A percentile compares a stretch with the other conserved stretches of the same genome.
These are phyloP conservation scores for Suhomyces vadensis DNA, from an alignment of 805 yeast species.

Conservation along the genomic window DNA sequence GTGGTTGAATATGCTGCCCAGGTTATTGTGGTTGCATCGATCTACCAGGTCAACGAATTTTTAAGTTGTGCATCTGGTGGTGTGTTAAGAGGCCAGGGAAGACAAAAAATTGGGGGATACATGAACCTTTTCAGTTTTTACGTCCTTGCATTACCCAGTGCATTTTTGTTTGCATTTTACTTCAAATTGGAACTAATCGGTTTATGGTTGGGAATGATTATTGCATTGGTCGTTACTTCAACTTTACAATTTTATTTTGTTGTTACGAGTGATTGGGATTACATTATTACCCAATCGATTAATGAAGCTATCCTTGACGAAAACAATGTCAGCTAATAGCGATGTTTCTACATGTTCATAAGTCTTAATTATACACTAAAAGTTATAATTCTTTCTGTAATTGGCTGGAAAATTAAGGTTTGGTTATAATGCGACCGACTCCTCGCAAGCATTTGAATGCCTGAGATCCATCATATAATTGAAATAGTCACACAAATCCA, in stretches of 20 bases:
- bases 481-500: too few species aligned
- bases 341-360: too few species aligned
- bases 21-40: slow-evolving; percentile 47
- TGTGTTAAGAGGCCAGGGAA: slow-evolving; percentile 57
- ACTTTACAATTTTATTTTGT: slow-evolving; percentile 44
- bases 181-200: slow-evolving; percentile 43
- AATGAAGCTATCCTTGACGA: slow-evolving; percentile 45
- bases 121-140: slow-evolving; percentile 51
- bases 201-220: slow-evolving; percentile 49
- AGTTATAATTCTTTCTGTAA: too few species aligned
- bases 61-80: slow-evolving; percentile 54
- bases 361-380: too few species aligned
- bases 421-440: too few species aligned
- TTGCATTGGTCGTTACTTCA: slow-evolving; percentile 45
- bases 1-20: slow-evolving; percentile 40
- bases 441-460: too few species aligned
- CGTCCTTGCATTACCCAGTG: slow-evolving; percentile 50
- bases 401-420: too few species aligned
- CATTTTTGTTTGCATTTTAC: slow-evolving; percentile 44
- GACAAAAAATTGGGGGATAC: slow-evolving; percentile 57
- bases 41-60: slow-evolving; percentile 55
- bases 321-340: slow-evolving; percentile 18
- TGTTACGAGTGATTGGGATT: slow-evolving; percentile 44
- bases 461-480: too few species aligned
- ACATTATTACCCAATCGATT: slow-evolving; percentile 39